Conservation (phyloP, 768 basidiomycete genomes). For the Boletus bicolor region DNA sequence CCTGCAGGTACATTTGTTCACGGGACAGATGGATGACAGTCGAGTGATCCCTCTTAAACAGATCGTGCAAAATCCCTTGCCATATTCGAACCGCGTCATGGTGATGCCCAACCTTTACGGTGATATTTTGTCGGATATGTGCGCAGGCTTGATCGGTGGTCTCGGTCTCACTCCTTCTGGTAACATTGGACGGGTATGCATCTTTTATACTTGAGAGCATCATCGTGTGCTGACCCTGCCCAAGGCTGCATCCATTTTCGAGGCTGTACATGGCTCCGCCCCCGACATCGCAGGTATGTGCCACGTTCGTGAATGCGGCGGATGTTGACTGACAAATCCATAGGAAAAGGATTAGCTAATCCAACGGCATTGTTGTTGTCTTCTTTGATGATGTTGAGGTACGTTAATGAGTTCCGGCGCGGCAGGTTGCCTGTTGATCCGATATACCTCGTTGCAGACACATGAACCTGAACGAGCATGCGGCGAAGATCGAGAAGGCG, state of each 20-base stretch:
- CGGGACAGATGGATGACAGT: background rate
- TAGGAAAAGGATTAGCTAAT: slow-evolving; percentile 91
- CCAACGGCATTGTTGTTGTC: slow-evolving; percentile 97
- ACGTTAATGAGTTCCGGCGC: slow-evolving; percentile 26
- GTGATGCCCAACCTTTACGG: slow-evolving; percentile 99
- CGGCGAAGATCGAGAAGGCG: slow-evolving; percentile 89
- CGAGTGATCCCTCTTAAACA: slow-evolving; percentile 28
- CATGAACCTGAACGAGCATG: slow-evolving; percentile 85
- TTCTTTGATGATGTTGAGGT: slow-evolving; percentile 98
- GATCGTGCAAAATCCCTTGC: slow-evolving; percentile 90
- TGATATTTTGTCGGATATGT: slow-evolving; percentile 97
- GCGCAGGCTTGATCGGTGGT: slow-evolving; percentile 96
- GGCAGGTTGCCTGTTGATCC: slow-evolving; percentile 17
- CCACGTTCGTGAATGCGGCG: background rate
- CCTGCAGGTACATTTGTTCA: slow-evolving; percentile 58
- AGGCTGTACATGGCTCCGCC: slow-evolving; percentile 98
- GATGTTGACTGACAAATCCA: slow-evolving; percentile 4
- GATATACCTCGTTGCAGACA: slow-evolving; percentile 52
- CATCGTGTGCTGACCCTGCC: slow-evolving; percentile 15
- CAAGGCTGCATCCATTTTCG: slow-evolving; percentile 97
- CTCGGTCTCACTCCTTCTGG: slow-evolving; percentile 96
- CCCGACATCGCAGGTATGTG: slow-evolving; percentile 93
- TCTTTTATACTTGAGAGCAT: slow-evolving; percentile 1
- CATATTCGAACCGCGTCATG: slow-evolving; percentile 96
- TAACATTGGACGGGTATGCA: slow-evolving; percentile 86